Evolutionary conservation across 164 flowering plant species (phyloP), one percentile per base, ranked within the genome.

Genomic region (Annona cherimola): DNA sequence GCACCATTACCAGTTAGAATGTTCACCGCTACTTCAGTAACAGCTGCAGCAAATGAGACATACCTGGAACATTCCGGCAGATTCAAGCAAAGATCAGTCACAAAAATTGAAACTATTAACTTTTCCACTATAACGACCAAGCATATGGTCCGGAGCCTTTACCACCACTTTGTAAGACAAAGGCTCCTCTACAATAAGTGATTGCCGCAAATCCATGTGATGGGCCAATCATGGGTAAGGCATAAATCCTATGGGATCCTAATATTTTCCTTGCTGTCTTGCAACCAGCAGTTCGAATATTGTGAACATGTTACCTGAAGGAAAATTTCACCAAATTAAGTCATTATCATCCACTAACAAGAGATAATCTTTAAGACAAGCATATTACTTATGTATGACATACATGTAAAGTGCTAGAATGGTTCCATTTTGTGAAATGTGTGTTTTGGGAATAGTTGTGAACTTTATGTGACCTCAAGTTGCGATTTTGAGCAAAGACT

Each of bases 11-110:
- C 71, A 68, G 14, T 68, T 39, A 68, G 50, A 68, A 68, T 68
- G 71, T 68, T 68, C 61, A 68, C 71, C 71, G 46, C 71, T 46
- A n/a, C 71, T 50, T 68, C 71, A 68, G 71, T 46, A 46, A 68
- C 71, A 46, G 71, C 71, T 46, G 61, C 71, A 1, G 71, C 71
- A 50, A 68, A 68, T 7, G 71, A 68, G 61, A 68, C 19, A 46
- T 68, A 68, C 43, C 71, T 68, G 71, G 6, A 26, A 11, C 42
- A 26, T 61, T 43, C 66, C 9, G 14, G 8, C 3, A 7, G 11
- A 19, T 26, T 1, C 35, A 26, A 26, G 35, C 35, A 26, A 26
- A 26, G 35, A 26, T 26, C 35, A 26, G 35, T 26, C 35, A 63
- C 40, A 16, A 39, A 63, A 19, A 39, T 19, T 6, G 43, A 39